Conservation (phyloP, 2,329 filamentous ascomycete species). For the Xylariales sp. region DNA sequence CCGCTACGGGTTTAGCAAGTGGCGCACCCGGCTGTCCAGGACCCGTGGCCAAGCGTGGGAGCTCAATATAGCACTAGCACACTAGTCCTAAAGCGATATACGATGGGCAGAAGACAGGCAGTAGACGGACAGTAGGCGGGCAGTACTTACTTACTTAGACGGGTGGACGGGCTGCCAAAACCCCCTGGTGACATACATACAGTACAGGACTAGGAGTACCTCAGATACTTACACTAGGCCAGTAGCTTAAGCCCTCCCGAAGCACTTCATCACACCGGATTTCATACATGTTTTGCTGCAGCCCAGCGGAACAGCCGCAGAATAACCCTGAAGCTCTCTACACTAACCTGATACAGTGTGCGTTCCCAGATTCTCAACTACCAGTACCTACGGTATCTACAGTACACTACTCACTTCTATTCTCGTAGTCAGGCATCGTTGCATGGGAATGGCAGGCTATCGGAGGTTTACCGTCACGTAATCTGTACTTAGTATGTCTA, state of each 20-base stretch:
- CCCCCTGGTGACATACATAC: constrained; percentile 4
- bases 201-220: too few relatives aligned
- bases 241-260: not conserved
- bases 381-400: constrained; percentile 9
- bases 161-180: not conserved
- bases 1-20: too few relatives aligned
- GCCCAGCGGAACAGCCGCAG: constrained; percentile 35
- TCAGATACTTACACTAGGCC: too few relatives aligned
- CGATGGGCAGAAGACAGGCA: not conserved
- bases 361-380: constrained; percentile 16
- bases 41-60: not conserved
- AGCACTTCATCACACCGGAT: constrained; percentile 32
- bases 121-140: too few relatives aligned
- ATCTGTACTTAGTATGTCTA: not conserved
- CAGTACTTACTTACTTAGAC: too few relatives aligned
- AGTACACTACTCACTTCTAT: constrained; percentile 2
- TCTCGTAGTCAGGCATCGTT: constrained; percentile 35
- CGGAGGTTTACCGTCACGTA: constrained; percentile 1
- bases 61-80: not conserved
- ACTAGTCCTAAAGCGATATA: constrained; percentile 4
- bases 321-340: constrained; percentile 20
- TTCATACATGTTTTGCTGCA: constrained; percentile 40
- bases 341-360: constrained; percentile 20
- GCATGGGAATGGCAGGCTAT: constrained; percentile 29
- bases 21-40: not conserved